phyloP scores from a whole-genome alignment of 2,329 filamentous ascomycete genomes.

The Thielaviopsis ethacetica region DNA sequence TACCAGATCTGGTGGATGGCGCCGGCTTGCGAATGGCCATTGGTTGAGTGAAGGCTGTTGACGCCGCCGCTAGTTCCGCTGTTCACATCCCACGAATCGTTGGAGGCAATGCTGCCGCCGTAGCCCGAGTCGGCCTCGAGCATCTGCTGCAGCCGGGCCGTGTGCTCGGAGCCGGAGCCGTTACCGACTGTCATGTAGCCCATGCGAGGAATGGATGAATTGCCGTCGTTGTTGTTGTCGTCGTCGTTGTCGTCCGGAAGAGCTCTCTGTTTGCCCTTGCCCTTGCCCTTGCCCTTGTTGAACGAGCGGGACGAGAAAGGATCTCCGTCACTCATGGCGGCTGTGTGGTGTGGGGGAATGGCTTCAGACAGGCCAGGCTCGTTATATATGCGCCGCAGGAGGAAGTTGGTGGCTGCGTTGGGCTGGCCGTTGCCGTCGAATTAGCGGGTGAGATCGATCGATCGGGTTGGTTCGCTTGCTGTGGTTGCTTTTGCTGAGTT shows the following conservation, averaged over 20 bases:
- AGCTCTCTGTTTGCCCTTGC: slow-evolving; percentile 34
- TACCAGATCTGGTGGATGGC: slow-evolving; percentile 90
- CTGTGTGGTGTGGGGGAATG: no score
- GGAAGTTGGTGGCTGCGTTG: no score
- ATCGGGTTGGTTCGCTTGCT: no score
- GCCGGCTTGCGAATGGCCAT: slow-evolving; percentile 45
- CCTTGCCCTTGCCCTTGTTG: slow-evolving; percentile 40
- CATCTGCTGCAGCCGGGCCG: slow-evolving; percentile 61
- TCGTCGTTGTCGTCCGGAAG: slow-evolving; percentile 14
- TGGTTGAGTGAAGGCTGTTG: slow-evolving; percentile 15
- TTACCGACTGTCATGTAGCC: slow-evolving; percentile 79
- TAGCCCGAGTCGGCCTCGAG: slow-evolving; percentile 86
- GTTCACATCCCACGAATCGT: slow-evolving; percentile 27
- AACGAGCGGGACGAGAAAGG: slow-evolving; percentile 21
- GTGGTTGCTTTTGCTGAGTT: no score
- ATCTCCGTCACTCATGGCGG: no score
- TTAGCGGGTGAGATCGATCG: no score
- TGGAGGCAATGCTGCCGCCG: slow-evolving; percentile 59
- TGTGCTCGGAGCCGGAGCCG: slow-evolving; percentile 60
- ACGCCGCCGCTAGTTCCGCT: slow-evolving; percentile 13
- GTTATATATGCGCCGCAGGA: no score
- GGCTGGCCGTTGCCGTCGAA: no score
- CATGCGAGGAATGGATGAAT: slow-evolving; percentile 14
- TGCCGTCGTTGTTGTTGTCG: slow-evolving; percentile 13
- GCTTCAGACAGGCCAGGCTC: no score